Conservation (phyloP, 1,284 basidiomycete species). For the Peniophora sp. region DNA sequence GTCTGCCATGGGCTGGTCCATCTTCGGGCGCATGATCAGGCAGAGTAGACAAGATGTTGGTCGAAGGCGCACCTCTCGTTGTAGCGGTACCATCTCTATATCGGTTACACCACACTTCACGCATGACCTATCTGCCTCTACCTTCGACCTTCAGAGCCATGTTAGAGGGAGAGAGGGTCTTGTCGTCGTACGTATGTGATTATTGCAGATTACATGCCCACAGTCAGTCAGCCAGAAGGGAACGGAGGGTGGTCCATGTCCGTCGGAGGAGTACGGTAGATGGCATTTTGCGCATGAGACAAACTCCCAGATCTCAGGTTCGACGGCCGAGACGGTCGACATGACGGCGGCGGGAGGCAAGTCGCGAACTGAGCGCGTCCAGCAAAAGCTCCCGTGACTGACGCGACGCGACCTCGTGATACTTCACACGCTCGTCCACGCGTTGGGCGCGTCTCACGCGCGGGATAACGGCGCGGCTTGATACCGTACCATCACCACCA, state of each 20-base stretch:
- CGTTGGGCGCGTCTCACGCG: neutral
- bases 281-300: slow-evolving; percentile 62
- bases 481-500: neutral
- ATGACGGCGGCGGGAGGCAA: slow-evolving; percentile 6
- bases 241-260: slow-evolving; percentile 40
- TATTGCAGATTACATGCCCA: slow-evolving; percentile 74
- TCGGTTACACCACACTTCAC: slow-evolving; percentile 49
- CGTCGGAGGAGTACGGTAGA: slow-evolving; percentile 44
- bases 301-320: slow-evolving; percentile 72
- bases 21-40: slow-evolving; percentile 28
- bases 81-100: slow-evolving; percentile 65
- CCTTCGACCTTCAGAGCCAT: slow-evolving; percentile 4
- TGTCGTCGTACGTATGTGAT: slow-evolving; percentile 60
- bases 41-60: neutral
- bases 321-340: slow-evolving; percentile 23
- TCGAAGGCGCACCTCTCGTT: slow-evolving; percentile 49
- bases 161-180: slow-evolving; percentile 5
- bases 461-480: neutral
- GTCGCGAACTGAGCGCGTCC: neutral
- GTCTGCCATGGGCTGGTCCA: slow-evolving; percentile 69
- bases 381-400: neutral
- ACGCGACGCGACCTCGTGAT: neutral
- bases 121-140: slow-evolving; percentile 68
- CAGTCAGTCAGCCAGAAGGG: slow-evolving; percentile 84
- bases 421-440: neutral